phyloP scores from a whole-genome alignment of 345 rosid species.

The Populus deltoides region DNA sequence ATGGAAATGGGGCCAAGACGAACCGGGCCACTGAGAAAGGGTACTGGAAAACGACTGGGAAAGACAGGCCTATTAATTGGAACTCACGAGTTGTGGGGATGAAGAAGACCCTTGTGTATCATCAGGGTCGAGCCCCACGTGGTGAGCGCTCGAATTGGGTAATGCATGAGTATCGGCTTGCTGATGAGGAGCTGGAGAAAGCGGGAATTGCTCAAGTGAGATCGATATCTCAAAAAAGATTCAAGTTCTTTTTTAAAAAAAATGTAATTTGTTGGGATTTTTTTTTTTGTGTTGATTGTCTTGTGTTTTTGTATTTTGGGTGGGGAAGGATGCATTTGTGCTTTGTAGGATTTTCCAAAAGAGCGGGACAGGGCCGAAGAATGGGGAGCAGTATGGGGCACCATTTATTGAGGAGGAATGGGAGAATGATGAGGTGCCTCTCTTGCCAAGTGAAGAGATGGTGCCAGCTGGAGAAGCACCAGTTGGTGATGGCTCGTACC shows the following conservation, averaged over 20 bases:
- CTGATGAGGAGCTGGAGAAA: conserved; percentile 55
- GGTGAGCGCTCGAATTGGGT: conserved; percentile 92
- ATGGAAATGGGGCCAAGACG: conserved; percentile 77
- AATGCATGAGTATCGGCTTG: conserved; percentile 90
- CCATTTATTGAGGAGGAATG: conserved; percentile 95
- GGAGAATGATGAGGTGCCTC: conserved; percentile 62
- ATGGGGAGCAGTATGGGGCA: conserved; percentile 95
- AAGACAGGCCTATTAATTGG: conserved; percentile 61
- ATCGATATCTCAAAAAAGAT: background rate
- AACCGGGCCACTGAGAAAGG: conserved; percentile 93
- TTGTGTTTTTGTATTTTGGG: conserved; percentile 5
- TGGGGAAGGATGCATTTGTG: conserved; percentile 73
- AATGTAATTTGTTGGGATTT: background rate
- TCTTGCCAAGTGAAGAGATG: conserved; percentile 46
- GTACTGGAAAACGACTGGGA: conserved; percentile 97
- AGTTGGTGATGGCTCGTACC: conserved; percentile 44
- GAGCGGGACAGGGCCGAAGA: conserved; percentile 96
- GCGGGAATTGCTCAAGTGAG: conserved; percentile 66
- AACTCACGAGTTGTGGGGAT: conserved; percentile 60
- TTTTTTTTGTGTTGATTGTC: background rate
- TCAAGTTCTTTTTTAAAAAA: background rate
- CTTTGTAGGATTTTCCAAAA: conserved; percentile 88
- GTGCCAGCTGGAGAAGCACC: conserved; percentile 39
- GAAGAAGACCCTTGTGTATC: conserved; percentile 98
- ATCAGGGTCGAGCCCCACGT: conserved; percentile 80